These are phyloP conservation scores for Pseudogymnoascus pannorum DNA, from an alignment of 2,329 filamentous ascomycete species.

Conservation along the genomic window DNA sequence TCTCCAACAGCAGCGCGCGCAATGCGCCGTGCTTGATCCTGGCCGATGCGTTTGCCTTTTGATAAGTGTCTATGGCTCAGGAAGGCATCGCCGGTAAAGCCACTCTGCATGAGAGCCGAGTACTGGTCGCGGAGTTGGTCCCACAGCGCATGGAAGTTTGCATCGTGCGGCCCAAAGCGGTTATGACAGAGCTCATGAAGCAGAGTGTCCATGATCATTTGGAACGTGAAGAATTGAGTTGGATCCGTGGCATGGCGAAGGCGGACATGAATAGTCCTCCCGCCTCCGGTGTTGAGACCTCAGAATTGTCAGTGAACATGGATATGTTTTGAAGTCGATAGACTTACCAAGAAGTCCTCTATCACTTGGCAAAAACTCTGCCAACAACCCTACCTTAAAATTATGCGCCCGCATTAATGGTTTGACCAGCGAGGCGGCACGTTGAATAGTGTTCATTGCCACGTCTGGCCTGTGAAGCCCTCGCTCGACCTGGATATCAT, in stretches of 20 bases:
- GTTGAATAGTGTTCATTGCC: slow-evolving; percentile 52
- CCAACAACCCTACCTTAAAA: slow-evolving; percentile 72
- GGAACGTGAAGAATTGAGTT: slow-evolving; percentile 70
- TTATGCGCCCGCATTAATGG: slow-evolving; percentile 84
- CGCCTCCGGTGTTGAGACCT: slow-evolving; percentile 71
- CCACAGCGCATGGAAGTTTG: slow-evolving; percentile 78
- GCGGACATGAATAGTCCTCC: slow-evolving; percentile 73
- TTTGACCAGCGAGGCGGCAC: slow-evolving; percentile 82
- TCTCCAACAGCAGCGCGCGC: slow-evolving; percentile 70
- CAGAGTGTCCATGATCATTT: slow-evolving; percentile 82
- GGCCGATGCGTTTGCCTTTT: slow-evolving; percentile 58
- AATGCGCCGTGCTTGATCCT: slow-evolving; percentile 65
- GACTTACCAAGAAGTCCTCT: slow-evolving; percentile 60
- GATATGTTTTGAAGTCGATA: no score
- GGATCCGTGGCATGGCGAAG: slow-evolving; percentile 69
- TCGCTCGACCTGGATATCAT: slow-evolving; percentile 2
- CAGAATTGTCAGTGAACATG: not conserved
- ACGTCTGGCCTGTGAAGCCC: not conserved
- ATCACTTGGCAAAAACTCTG: slow-evolving; percentile 78
- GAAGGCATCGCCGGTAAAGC: slow-evolving; percentile 88
- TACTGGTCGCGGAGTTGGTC: slow-evolving; percentile 84
- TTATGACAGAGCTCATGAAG: slow-evolving; percentile 92
- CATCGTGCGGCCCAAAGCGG: slow-evolving; percentile 74
- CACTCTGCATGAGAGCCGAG: slow-evolving; percentile 66
- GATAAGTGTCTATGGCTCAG: slow-evolving; percentile 66